These are phyloP conservation scores for Coccinonectria pachysandricola DNA, from an alignment of 2,329 filamentous ascomycete genomes.

Conservation along the genomic window DNA sequence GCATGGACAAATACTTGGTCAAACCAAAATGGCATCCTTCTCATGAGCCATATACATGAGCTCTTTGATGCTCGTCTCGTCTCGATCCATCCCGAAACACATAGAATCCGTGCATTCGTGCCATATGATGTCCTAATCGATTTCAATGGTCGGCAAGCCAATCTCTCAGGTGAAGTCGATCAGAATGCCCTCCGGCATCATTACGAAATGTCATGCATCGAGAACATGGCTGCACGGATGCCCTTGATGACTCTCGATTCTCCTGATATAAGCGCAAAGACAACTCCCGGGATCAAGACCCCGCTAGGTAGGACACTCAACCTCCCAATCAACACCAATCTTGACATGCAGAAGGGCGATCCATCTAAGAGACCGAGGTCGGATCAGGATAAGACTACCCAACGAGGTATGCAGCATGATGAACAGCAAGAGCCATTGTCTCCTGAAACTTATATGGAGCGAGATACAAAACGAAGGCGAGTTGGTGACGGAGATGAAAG, in stretches of 20 bases:
- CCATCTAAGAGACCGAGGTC: constrained; percentile 5
- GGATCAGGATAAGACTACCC: constrained; percentile 1
- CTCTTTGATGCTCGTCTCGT: constrained; percentile 11
- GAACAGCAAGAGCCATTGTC: constrained; percentile 1
- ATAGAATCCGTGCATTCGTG: constrained; percentile 11
- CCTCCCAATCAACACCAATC: constrained; percentile 4
- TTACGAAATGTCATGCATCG: constrained; percentile 15
- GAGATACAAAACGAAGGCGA: constrained; percentile 3
- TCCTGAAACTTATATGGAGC: constrained; percentile 1
- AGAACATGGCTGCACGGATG: constrained; percentile 10
- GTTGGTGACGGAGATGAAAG: background rate
- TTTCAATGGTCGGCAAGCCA: constrained; percentile 7
- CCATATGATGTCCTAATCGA: constrained; percentile 7
- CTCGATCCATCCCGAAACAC: constrained; percentile 15
- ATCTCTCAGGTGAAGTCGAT: constrained; percentile 4
- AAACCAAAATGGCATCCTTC: constrained; percentile 8
- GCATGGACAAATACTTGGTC: constrained; percentile 5
- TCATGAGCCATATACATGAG: constrained; percentile 11
- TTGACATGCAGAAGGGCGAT: constrained; percentile 2
- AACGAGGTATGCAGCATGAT: background rate
- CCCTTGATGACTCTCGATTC: constrained; percentile 1
- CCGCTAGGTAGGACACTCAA: constrained; percentile 3
- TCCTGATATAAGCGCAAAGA: constrained; percentile 2
- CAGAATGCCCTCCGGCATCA: constrained; percentile 8
- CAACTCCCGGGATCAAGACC: constrained; percentile 3